These are phyloP conservation scores for Leptosphaerulina australis DNA, from an alignment of 2,329 filamentous ascomycete species.

Conservation along the genomic window DNA sequence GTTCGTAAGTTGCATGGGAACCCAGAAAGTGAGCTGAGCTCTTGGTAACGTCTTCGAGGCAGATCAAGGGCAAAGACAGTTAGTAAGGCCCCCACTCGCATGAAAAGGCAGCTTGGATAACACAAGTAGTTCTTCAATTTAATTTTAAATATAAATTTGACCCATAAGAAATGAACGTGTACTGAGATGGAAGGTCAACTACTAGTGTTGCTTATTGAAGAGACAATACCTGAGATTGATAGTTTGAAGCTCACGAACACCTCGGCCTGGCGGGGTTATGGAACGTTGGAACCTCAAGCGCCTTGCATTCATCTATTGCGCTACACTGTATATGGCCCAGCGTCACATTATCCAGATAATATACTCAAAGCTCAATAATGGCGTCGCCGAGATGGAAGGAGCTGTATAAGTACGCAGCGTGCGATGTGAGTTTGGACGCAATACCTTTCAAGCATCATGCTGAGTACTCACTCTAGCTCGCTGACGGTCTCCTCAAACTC, in stretches of 20 bases:
- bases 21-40: too few relatives aligned
- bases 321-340: neutral
- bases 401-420: constrained; percentile 43
- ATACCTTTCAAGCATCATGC: neutral
- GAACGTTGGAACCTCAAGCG: constrained; percentile 4
- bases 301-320: neutral
- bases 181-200: too few relatives aligned
- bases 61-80: too few relatives aligned
- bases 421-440: constrained; percentile 33
- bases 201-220: too few relatives aligned
- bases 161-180: too few relatives aligned
- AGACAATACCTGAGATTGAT: neutral
- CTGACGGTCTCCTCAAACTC: constrained; percentile 74
- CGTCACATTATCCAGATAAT: neutral
- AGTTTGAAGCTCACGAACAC: constrained; percentile 2
- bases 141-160: too few relatives aligned
- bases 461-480: constrained; percentile 48
- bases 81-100: too few relatives aligned
- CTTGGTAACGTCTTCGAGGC: too few relatives aligned
- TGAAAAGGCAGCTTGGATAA: too few relatives aligned
- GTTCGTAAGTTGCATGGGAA: too few relatives aligned
- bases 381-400: constrained; percentile 38
- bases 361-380: constrained; percentile 20
- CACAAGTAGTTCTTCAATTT: too few relatives aligned
- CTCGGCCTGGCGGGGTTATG: constrained; percentile 30